phyloP scores from a whole-genome alignment of 192 early-diverging fungal genomes.

The Hyaloraphidium curvatum region DNA sequence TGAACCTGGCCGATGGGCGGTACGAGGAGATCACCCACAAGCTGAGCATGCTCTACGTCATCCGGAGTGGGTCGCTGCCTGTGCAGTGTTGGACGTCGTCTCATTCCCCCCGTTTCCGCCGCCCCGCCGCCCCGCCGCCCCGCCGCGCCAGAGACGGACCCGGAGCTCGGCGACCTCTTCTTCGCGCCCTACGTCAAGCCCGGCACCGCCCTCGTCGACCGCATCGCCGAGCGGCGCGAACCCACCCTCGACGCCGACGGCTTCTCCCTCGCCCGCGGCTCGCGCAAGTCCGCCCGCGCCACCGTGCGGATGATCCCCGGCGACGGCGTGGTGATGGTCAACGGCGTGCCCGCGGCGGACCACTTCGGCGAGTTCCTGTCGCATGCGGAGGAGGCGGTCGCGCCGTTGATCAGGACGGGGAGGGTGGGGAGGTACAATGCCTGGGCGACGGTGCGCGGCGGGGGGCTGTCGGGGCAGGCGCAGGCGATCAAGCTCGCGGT shows the following conservation, averaged over 20 bases:
- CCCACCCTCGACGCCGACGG: neutral
- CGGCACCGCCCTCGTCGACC: neutral
- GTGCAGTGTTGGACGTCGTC: neutral
- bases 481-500: neutral
- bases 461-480: neutral
- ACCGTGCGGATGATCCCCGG: neutral
- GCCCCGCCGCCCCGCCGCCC: neutral
- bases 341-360: neutral
- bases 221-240: neutral
- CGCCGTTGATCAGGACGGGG: neutral
- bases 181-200: neutral
- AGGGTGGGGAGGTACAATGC: neutral
- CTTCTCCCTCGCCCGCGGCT: neutral
- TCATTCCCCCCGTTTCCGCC: neutral
- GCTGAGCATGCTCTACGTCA: conserved; percentile 1
- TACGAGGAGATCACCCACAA: conserved; percentile 2
- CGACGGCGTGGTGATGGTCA: neutral
- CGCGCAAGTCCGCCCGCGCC: neutral
- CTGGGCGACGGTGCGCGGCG: neutral
- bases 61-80: neutral
- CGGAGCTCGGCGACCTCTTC: neutral
- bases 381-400: neutral
- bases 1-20: neutral
- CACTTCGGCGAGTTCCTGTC: neutral
- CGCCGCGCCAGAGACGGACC: too few species aligned